Conservation (phyloP, 257 asterid genomes). For the Nicotiana obtusifolia region DNA sequence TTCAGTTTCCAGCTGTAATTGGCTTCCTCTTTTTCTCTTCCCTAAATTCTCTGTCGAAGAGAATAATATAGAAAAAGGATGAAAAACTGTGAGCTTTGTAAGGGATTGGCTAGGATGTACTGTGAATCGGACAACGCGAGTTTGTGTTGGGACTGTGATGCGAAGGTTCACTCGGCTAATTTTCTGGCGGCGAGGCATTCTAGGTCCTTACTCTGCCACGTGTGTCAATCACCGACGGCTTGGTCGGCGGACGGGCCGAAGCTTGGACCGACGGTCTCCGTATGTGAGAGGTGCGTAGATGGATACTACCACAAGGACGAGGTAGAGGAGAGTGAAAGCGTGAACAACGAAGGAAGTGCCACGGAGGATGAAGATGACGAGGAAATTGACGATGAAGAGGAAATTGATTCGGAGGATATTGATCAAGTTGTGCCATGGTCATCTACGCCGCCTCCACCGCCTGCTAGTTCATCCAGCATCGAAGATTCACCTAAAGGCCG, state of each 20-base stretch:
- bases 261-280: constrained; percentile 42
- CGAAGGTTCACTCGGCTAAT: constrained; percentile 74
- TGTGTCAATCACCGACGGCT: constrained; percentile 54
- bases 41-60: not conserved
- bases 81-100: constrained; percentile 64
- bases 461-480: constrained; percentile 31
- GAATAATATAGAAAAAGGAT: constrained; percentile 9
- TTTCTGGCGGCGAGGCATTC: constrained; percentile 74
- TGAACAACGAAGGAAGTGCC: not conserved
- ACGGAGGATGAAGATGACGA: constrained; percentile 18
- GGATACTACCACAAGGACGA: constrained; percentile 16
- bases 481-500: constrained; percentile 17
- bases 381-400: constrained; percentile 14
- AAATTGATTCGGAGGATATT: constrained; percentile 27
- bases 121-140: constrained; percentile 74
- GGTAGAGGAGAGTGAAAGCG: constrained; percentile 17
- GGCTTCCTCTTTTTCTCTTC: not conserved
- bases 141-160: constrained; percentile 80
- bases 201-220: constrained; percentile 60
- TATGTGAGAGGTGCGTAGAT: constrained; percentile 42
- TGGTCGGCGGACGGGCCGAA: constrained; percentile 66
- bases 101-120: constrained; percentile 42
- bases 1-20: not conserved
- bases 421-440: constrained; percentile 51
- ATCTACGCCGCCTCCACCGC: constrained; percentile 40